Percentiles rank a stretch among this genome's conserved stretches.
Evolutionary conservation across 495 filamentous ascomycete species (phyloP).

Genomic region (Tuber melanosporum): DNA sequence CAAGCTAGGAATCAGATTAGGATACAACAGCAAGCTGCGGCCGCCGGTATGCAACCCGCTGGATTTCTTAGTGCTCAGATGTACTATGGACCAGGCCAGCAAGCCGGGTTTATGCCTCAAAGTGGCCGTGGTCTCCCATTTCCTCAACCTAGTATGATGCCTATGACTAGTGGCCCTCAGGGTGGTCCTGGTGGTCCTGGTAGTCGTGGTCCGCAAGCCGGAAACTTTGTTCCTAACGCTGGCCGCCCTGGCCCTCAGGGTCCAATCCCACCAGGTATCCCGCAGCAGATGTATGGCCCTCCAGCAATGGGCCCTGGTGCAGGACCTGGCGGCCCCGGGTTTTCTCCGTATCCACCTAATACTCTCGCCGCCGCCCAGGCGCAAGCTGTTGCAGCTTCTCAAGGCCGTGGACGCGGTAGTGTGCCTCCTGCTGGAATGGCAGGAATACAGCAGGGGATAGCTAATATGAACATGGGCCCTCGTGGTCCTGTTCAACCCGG

Average conservation of each 20-base stretch:
- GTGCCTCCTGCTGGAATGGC: conserved; percentile 31
- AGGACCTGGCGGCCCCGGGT: conserved; percentile 36
- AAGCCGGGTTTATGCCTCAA: conserved; percentile 64
- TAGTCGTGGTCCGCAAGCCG: conserved; percentile 46
- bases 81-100: conserved; percentile 82
- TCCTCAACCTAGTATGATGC: conserved; percentile 77
- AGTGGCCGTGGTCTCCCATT: conserved; percentile 79
- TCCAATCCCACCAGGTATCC: conserved; percentile 47
- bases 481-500: conserved; percentile 40
- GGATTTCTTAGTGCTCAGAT: conserved; percentile 52
- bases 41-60: conserved; percentile 61
- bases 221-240: conserved; percentile 47
- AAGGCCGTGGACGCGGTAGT: conserved; percentile 34
- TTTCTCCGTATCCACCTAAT: conserved; percentile 44
- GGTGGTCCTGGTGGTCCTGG: conserved; percentile 55
- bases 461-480: conserved; percentile 34
- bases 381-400: conserved; percentile 29
- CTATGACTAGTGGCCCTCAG: conserved; percentile 74
- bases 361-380: conserved; percentile 32
- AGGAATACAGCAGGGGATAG: conserved; percentile 32
- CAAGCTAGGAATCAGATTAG: conserved; percentile 97
- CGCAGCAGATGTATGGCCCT: conserved; percentile 43
- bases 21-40: conserved; percentile 94
- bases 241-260: conserved; percentile 57
- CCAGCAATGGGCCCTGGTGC: conserved; percentile 36